A percentile compares a stretch with the other conserved stretches of the same genome.
Conservation (phyloP, 169 alveolate genomes). For the Cryptosporidium ryanae region DNA sequence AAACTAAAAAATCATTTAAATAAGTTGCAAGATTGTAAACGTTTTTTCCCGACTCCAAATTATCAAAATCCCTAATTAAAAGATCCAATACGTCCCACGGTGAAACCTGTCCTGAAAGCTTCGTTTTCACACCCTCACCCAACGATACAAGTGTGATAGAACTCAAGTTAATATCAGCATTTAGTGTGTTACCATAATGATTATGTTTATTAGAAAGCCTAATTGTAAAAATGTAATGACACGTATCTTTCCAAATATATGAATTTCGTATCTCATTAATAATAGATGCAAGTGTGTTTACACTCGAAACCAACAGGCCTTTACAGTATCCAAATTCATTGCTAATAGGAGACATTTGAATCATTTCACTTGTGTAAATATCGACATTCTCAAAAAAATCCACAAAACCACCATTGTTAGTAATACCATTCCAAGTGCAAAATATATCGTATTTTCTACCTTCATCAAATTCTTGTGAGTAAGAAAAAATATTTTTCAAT, state of each 20-base stretch:
- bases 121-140: slow-evolving; percentile 71
- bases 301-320: slow-evolving; percentile 13
- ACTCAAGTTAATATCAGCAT: neutral
- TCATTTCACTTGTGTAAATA: slow-evolving; percentile 25
- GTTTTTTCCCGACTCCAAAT: neutral
- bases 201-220: slow-evolving; percentile 9
- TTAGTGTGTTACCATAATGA: neutral
- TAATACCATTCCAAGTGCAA: slow-evolving; percentile 61
- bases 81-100: slow-evolving; percentile 63
- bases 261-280: slow-evolving; percentile 32
- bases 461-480: slow-evolving; percentile 1
- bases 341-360: slow-evolving; percentile 30
- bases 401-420: slow-evolving; percentile 39
- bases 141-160: slow-evolving; percentile 53
- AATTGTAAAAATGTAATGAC: slow-evolving; percentile 51
- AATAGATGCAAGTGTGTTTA: slow-evolving; percentile 45
- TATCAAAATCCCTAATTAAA: neutral
- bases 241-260: slow-evolving; percentile 19
- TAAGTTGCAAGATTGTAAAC: slow-evolving; percentile 22
- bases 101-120: slow-evolving; percentile 64
- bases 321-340: slow-evolving; percentile 47
- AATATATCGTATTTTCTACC: neutral
- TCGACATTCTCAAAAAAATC: slow-evolving; percentile 49
- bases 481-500: slow-evolving; percentile 14
- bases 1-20: slow-evolving; percentile 15